These are phyloP conservation scores for Pterocarpus macrocarpus DNA, from an alignment of 306 rosid species.

Conservation along the genomic window DNA sequence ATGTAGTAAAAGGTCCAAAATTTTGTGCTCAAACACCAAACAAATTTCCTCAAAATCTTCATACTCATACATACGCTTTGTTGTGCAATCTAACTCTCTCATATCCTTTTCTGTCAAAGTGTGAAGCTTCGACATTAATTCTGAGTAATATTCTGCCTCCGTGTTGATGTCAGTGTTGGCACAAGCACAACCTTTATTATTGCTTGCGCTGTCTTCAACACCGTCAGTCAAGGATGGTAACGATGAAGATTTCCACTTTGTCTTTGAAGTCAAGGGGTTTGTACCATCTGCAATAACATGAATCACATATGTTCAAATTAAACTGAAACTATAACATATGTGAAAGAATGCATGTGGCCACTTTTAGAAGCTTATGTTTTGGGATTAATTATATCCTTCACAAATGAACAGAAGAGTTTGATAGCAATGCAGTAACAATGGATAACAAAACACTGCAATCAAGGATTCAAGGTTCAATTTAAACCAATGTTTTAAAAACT, in stretches of 20 bases:
- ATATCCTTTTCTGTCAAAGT: slow-evolving; percentile 59
- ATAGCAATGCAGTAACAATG: not conserved
- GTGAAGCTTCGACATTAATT: slow-evolving; percentile 49
- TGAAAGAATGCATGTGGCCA: not conserved
- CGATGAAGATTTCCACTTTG: slow-evolving; percentile 42
- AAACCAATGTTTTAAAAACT: not conserved
- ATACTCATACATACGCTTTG: slow-evolving; percentile 35
- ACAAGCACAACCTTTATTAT: slow-evolving; percentile 27
- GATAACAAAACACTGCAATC: not conserved
- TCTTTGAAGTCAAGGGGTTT: slow-evolving; percentile 37
- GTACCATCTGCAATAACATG: slow-evolving; percentile 43
- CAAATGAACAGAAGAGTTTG: not conserved
- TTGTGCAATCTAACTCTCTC: slow-evolving; percentile 52
- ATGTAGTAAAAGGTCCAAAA: slow-evolving; percentile 61
- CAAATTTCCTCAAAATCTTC: slow-evolving; percentile 61
- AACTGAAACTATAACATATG: not conserved
- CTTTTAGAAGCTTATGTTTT: not conserved
- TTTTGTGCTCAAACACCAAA: slow-evolving; percentile 55
- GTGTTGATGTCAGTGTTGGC: slow-evolving; percentile 12
- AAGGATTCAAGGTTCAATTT: not conserved
- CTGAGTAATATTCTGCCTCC: slow-evolving; percentile 51
- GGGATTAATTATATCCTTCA: not conserved
- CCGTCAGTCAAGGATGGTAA: slow-evolving; percentile 14
- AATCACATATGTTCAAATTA: not conserved
- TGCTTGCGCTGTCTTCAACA: slow-evolving; percentile 31